Evolutionary conservation across 1,284 basidiomycete species (phyloP), one percentile per base, ranked within the genome.

Genomic region (Ustilago shanxiensis): DNA sequence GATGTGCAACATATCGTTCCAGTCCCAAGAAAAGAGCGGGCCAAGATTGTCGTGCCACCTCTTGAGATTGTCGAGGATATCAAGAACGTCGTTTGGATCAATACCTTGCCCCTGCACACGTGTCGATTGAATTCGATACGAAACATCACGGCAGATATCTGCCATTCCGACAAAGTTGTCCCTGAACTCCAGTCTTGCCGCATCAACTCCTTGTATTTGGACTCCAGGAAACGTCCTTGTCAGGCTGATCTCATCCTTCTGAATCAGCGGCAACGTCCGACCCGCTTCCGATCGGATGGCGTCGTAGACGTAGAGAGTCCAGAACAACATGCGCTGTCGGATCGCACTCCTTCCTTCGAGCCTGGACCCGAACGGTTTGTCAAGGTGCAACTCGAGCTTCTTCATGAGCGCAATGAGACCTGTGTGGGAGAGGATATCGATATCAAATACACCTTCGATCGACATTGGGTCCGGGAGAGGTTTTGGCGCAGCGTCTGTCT

Each of bases 261-360:
- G 31, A 22, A 74, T 66, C 3, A 74, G 59, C 9, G 66, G 66
- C 11, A 66, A 11, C 4, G 44, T 66, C 11, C 72, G 66, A 18
- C 62, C 58, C 7, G 66, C 72, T 54, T 66, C 59, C 3, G 66
- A 59, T 14, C 66, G 72, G n/a, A 74, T 69, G 7, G 72, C 72
- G n/a, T 74, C 72, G n/a, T 62, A 70, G 5, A 74, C 61, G 51
- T 66, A 74, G 10, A 74, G 57, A n/a, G 63, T 60, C 72, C 72
- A 74, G 45, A 74, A 74, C 11, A 74, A 13, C 33, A 69, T 62
- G 4, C 63, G 29, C 35, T 74, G 72, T 1, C 72, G 61, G 7
- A 74, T 52, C 2, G 37, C 44, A 45, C 70, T 62, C 11, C 62
- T 51, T 9, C 72, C 72, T 50, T 74, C 62, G 16, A 74, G 72